A percentile compares a stretch with the other conserved stretches of the same genome.
Conservation (phyloP, 345 rosid genomes). For the Hypericum perforatum region DNA sequence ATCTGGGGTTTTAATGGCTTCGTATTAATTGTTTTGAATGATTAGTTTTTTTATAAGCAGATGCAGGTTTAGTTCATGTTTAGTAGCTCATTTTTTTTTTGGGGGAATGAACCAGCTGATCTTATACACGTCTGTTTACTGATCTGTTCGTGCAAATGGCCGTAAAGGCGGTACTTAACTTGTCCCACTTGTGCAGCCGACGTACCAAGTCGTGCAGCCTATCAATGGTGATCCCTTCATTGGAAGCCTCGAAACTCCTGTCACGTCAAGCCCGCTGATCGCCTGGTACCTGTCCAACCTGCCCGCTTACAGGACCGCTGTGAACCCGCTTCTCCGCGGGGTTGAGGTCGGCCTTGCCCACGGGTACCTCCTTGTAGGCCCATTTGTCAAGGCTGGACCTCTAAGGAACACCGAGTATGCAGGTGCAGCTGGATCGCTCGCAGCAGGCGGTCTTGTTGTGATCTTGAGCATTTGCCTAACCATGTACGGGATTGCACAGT, state of each 20-base stretch:
- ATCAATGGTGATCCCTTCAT: slow-evolving; percentile 97
- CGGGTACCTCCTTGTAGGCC: slow-evolving; percentile 80
- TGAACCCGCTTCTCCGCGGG: slow-evolving; percentile 86
- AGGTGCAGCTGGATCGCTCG: slow-evolving; percentile 70
- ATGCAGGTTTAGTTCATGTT: too few species aligned
- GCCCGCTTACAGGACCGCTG: slow-evolving; percentile 88
- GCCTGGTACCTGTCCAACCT: slow-evolving; percentile 98
- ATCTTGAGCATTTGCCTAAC: slow-evolving; percentile 85
- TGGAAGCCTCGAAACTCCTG: slow-evolving; percentile 91
- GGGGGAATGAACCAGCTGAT: too few species aligned
- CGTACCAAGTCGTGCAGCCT: slow-evolving; percentile 87
- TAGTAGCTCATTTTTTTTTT: too few species aligned
- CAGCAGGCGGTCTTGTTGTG: slow-evolving; percentile 74
- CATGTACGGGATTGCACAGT: slow-evolving; percentile 70
- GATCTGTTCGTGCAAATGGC: too few species aligned
- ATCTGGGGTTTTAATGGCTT: too few species aligned
- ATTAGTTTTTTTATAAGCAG: too few species aligned
- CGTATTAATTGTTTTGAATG: too few species aligned
- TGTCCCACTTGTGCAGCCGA: slow-evolving; percentile 43
- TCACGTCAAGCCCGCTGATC: slow-evolving; percentile 83
- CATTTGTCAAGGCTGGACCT: slow-evolving; percentile 82
- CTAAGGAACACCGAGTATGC: slow-evolving; percentile 76
- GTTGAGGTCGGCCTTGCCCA: slow-evolving; percentile 84
- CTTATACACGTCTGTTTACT: too few species aligned
- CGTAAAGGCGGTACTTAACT: too few species aligned